phyloP scores from a whole-genome alignment of 1,284 basidiomycete species.

The Papiliotrema laurentii region DNA sequence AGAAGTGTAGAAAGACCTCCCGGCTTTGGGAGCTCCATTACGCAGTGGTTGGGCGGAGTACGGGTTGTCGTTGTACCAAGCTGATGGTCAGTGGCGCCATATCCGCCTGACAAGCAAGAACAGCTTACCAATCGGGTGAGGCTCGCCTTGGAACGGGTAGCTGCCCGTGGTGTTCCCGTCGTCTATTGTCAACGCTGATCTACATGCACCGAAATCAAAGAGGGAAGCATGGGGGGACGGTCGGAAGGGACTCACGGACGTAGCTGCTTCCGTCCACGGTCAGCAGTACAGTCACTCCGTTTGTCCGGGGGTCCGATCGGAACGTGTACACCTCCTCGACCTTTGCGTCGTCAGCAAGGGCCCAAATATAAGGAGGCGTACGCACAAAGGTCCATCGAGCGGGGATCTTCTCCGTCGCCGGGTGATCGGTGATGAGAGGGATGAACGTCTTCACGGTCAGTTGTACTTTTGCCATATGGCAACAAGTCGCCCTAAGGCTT shows the following conservation, averaged over 20 bases:
- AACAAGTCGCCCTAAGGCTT: too few species aligned
- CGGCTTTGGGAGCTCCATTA: slow-evolving; percentile 50
- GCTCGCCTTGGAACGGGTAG: slow-evolving; percentile 33
- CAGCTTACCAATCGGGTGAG: slow-evolving; percentile 21
- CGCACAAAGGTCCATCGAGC: slow-evolving; percentile 55
- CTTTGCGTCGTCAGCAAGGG: too few species aligned
- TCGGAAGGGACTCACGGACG: slow-evolving; percentile 49
- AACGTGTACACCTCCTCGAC: slow-evolving; percentile 62
- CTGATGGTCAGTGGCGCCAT: slow-evolving; percentile 50
- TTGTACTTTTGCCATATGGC: background rate
- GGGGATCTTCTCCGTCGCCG: slow-evolving; percentile 62
- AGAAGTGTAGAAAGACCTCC: slow-evolving; percentile 76
- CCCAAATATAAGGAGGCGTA: background rate
- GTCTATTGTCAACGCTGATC: too few species aligned
- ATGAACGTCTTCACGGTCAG: slow-evolving; percentile 55
- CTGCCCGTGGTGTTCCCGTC: slow-evolving; percentile 29
- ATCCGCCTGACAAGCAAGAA: too few species aligned
- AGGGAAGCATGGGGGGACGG: background rate
- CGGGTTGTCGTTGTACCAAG: slow-evolving; percentile 72
- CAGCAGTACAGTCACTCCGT: slow-evolving; percentile 63
- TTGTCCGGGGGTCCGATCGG: slow-evolving; percentile 63
- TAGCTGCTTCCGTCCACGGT: slow-evolving; percentile 66
- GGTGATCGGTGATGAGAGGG: slow-evolving; percentile 60
- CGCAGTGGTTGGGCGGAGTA: slow-evolving; percentile 53
- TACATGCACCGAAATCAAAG: too few species aligned